Base-by-base conservation (phyloP, 1,139 yeast genomes). In the Suhomyces chickasaworum region DNA sequence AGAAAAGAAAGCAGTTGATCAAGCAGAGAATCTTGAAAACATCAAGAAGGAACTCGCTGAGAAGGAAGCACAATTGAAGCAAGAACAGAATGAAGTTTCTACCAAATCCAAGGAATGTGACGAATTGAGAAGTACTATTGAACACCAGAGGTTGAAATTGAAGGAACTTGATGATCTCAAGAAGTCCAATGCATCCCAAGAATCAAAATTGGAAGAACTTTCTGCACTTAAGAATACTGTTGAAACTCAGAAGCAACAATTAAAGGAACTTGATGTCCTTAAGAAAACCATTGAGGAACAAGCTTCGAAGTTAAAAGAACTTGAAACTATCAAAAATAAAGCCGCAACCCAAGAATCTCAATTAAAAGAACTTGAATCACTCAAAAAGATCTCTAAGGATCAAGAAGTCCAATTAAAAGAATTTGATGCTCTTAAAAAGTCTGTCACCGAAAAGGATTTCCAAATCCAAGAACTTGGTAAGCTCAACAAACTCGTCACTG, bases 141-240 rank as follows among this genome's bases (percentile, higher is more conserved):
- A 35, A 6, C 33, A 39, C 12, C 29, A 39, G 8, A 30, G 23
- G 13, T 16, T 30, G 17, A 22, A 32, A 15, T 31, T 30, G 10
- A 36, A 42, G 27, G 40, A 36, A 10, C 17, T 31, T n/a, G 46
- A 39, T 7, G 40, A 21, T 10, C 34, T 41, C n/a, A 29, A 34
- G 33, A 25, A 23, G 34, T 13, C 29, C 27, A 15, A 23, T 15
- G 27, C 23, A n/a, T 17, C 21, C 15, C 32, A 22, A 9, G 31
- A 40, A 23, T n/a, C 37, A 7, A 20, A 39, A 35, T 39, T 36
- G 37, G 32, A 41, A 37, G 39, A 31, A 15, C 20, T 22, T 27
- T 45, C 39, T 16, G 27, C n/a, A 9, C 35, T 33, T 9, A 20
- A 42, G 17, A 29, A 32, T 18, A 15, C 41, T 25, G 33, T 10